Conservation (phyloP, 768 basidiomycete genomes). For the Trametes cubensis region DNA sequence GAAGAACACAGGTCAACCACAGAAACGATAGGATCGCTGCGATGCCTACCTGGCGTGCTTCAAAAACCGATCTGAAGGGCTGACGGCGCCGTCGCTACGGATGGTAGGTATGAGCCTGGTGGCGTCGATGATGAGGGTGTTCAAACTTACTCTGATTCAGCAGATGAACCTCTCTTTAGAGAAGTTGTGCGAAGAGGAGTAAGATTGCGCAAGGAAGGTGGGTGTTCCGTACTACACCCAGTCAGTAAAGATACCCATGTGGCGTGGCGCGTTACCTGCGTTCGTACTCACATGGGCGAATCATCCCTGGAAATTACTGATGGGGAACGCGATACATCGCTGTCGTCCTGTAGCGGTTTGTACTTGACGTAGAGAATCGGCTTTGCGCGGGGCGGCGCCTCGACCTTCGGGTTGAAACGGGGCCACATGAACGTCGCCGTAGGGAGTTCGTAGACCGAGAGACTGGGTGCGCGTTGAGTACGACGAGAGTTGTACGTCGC, state of each 20-base stretch:
- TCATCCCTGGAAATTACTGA: neutral
- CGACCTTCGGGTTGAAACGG: constrained; percentile 16
- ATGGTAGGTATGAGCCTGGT: neutral
- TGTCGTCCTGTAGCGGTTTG: neutral
- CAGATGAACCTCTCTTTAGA: constrained; percentile 23
- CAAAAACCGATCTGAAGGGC: constrained; percentile 22
- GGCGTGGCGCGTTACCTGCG: neutral
- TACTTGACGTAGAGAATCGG: constrained; percentile 23
- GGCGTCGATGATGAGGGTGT: neutral
- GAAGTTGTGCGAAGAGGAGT: constrained; percentile 6
- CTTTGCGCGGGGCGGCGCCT: neutral
- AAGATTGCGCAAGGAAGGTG: neutral
- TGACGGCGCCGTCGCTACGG: constrained; percentile 8
- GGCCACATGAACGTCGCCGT: constrained; percentile 29
- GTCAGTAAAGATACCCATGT: no score
- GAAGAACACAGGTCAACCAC: neutral
- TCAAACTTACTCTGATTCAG: constrained; percentile 20
- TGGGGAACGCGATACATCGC: neutral
- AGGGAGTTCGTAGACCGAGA: constrained; percentile 25
- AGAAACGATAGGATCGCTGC: neutral
- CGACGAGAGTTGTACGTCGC: neutral
- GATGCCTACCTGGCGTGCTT: constrained; percentile 21
- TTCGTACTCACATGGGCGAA: constrained; percentile 1
- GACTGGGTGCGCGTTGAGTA: neutral
- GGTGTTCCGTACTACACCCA: neutral